Evolutionary conservation across 2,329 filamentous ascomycete species (phyloP).

Genomic region (Zarea fungicola): DNA sequence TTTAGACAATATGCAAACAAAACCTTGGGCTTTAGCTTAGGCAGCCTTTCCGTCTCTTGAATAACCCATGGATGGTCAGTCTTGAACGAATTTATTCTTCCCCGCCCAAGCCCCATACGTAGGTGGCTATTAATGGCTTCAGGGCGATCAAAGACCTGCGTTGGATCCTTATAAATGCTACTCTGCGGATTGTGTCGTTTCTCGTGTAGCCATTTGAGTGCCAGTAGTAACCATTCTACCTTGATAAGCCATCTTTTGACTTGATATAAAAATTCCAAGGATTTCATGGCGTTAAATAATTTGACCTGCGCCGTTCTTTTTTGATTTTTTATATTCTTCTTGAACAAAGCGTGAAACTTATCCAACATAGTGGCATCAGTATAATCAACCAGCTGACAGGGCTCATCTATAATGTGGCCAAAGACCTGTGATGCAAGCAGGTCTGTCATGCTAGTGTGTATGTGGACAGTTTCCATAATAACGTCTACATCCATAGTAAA

Average conservation of each 20-base stretch:
- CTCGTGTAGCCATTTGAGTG: neutral
- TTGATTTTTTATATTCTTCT: no score
- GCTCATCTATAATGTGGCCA: no score
- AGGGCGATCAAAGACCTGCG: neutral
- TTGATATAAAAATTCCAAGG: neutral
- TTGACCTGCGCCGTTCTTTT: no score
- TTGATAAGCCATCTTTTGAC: neutral
- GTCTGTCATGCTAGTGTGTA: no score
- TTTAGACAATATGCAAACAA: neutral
- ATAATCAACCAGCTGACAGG: no score
- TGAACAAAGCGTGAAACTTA: no score
- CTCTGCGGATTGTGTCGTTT: neutral
- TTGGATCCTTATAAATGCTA: neutral
- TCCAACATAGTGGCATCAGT: no score
- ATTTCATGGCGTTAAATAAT: no score
- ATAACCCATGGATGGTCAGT: neutral
- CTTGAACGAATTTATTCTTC: neutral
- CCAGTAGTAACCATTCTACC: neutral
- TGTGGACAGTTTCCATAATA: no score
- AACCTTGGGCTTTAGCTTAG: slow-evolving; percentile 1
- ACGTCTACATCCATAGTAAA: no score
- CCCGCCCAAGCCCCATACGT: neutral
- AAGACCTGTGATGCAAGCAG: no score
- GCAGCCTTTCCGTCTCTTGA: neutral
- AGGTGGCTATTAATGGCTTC: no score